Evolutionary conservation across 1,139 yeast genomes (phyloP).

Genomic region (Hanseniaspora uvarum): DNA sequence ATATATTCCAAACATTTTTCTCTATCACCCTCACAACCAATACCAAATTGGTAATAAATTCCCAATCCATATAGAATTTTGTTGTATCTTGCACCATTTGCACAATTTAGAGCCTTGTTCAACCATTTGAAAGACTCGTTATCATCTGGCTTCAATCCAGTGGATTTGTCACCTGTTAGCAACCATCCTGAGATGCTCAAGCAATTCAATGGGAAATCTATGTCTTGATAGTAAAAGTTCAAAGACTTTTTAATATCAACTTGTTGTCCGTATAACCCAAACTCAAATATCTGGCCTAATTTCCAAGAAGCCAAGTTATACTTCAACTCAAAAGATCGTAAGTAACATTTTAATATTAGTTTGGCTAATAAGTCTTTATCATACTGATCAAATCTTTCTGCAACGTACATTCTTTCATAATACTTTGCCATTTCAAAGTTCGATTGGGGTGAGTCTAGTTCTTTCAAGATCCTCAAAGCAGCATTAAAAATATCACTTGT

Average conservation of each 20-base stretch:
- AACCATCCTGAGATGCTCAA: constrained; percentile 89
- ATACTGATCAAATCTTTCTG: constrained; percentile 36
- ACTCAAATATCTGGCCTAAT: constrained; percentile 78
- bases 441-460: constrained; percentile 38
- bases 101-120: constrained; percentile 55
- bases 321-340: constrained; percentile 63
- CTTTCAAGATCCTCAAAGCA: constrained; percentile 10
- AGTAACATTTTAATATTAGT: constrained; percentile 53
- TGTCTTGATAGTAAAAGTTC: constrained; percentile 78
- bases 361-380: constrained; percentile 39
- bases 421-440: constrained; percentile 58
- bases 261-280: constrained; percentile 62
- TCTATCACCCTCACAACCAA: constrained; percentile 46
- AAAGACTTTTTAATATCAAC: constrained; percentile 65
- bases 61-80: constrained; percentile 85
- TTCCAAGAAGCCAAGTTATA: constrained; percentile 78
- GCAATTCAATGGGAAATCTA: constrained; percentile 77
- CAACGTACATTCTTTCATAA: constrained; percentile 28
- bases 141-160: constrained; percentile 59
- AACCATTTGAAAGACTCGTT: constrained; percentile 76
- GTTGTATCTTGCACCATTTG: constrained; percentile 49
- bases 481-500: constrained; percentile 11
- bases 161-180: constrained; percentile 55
- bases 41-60: constrained; percentile 66
- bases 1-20: constrained; percentile 47